Conservation (phyloP, 106 monocot species). For the Allium fistulosum region DNA sequence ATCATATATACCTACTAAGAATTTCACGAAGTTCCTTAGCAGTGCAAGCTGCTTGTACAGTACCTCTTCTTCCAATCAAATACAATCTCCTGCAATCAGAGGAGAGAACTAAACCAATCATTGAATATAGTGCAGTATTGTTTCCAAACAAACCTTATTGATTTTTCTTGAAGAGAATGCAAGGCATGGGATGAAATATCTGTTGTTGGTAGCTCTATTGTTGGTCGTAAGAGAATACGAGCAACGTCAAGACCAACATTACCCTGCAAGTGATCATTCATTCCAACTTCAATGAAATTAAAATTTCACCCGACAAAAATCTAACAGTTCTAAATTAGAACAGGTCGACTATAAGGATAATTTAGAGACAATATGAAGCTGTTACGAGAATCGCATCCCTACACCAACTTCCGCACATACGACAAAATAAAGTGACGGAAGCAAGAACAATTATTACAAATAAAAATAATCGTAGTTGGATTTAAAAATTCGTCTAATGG, state of each 20-base stretch:
- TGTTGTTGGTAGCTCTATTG: constrained; percentile 58
- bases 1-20: constrained; percentile 31
- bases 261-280: constrained; percentile 42
- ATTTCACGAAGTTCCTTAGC: constrained; percentile 96
- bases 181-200: constrained; percentile 87
- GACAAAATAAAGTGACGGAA: too few species aligned
- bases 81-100: constrained; percentile 59
- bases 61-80: constrained; percentile 87
- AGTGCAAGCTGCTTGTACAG: constrained; percentile 95
- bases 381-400: too few species aligned
- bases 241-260: constrained; percentile 98
- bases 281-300: too few species aligned
- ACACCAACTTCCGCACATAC: too few species aligned
- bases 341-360: too few species aligned
- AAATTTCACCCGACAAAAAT: too few species aligned
- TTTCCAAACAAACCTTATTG: constrained; percentile 50
- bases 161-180: constrained; percentile 54
- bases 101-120: neutral
- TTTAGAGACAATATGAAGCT: too few species aligned
- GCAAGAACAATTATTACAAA: too few species aligned
- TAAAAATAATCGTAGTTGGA: too few species aligned
- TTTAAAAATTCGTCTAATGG: too few species aligned
- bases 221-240: constrained; percentile 78
- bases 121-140: neutral
- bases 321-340: too few species aligned